phyloP scores from a whole-genome alignment of 2,329 filamentous ascomycete genomes.

The Verticillium isaacii region DNA sequence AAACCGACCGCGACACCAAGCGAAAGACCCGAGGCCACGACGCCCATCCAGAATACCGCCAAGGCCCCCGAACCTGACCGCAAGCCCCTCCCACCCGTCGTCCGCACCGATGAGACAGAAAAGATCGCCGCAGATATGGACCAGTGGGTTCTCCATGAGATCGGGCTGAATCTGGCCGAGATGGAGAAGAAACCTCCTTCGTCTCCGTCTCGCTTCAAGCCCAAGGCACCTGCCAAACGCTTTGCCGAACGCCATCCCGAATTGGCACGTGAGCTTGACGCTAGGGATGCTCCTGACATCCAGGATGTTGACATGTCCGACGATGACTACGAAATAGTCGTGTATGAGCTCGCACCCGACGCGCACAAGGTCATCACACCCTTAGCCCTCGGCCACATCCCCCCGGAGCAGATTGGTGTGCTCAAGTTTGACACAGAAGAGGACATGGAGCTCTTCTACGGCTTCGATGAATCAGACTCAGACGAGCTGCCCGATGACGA shows the following conservation, averaged over 20 bases:
- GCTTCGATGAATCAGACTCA: slow-evolving; percentile 55
- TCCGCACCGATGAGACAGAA: slow-evolving; percentile 39
- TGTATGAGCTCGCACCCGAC: slow-evolving; percentile 55
- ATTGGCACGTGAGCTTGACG: slow-evolving; percentile 12
- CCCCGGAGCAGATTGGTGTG: slow-evolving; percentile 48
- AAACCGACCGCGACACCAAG: not conserved
- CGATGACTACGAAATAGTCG: slow-evolving; percentile 59
- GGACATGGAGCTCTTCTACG: slow-evolving; percentile 57
- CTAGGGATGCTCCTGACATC: slow-evolving; percentile 22
- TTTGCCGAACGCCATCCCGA: slow-evolving; percentile 53
- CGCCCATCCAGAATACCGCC: not conserved
- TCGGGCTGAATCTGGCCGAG: slow-evolving; percentile 45
- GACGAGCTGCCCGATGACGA: slow-evolving; percentile 56
- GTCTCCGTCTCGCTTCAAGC: slow-evolving; percentile 41
- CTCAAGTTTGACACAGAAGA: slow-evolving; percentile 53
- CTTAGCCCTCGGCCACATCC: slow-evolving; percentile 41
- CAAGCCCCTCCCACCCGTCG: slow-evolving; percentile 20
- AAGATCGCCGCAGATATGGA: slow-evolving; percentile 52
- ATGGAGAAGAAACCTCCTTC: slow-evolving; percentile 24
- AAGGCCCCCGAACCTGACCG: slow-evolving; percentile 3
- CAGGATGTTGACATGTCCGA: slow-evolving; percentile 40
- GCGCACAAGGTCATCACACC: slow-evolving; percentile 18
- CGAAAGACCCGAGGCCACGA: not conserved
- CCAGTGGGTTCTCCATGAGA: slow-evolving; percentile 53
- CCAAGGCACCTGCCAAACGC: slow-evolving; percentile 49